Percentiles rank a stretch among this genome's conserved stretches.
Evolutionary conservation across 495 filamentous ascomycete genomes (phyloP).

Genomic region (Xylaria cubensis): DNA sequence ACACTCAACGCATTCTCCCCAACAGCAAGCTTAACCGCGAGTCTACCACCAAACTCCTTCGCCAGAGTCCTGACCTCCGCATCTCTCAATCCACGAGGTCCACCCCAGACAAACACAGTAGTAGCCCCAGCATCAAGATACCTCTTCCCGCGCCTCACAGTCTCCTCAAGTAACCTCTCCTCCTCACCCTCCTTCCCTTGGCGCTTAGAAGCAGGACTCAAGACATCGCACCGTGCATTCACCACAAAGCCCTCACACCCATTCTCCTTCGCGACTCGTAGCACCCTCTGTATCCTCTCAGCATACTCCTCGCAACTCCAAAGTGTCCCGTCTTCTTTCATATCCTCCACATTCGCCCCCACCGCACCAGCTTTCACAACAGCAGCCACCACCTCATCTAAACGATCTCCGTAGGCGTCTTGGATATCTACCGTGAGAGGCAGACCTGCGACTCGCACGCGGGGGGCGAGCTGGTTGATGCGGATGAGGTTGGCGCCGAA

Average conservation of each 20-base stretch:
- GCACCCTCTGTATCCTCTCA: background rate
- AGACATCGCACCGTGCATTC: background rate
- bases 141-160: constrained; percentile 48
- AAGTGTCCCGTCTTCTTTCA: background rate
- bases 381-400: constrained; percentile 35
- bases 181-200: background rate
- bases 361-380: constrained; percentile 4
- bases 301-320: background rate
- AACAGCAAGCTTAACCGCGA: constrained; percentile 48
- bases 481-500: constrained; percentile 41
- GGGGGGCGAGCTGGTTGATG: constrained; percentile 30
- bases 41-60: constrained; percentile 33
- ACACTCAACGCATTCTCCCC: constrained; percentile 34
- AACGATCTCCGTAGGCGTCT: constrained; percentile 50
- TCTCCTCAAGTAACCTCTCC: constrained; percentile 41
- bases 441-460: constrained; percentile 27
- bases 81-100: constrained; percentile 41
- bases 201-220: background rate
- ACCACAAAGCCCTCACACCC: background rate
- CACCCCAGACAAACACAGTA: constrained; percentile 60
- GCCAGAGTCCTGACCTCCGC: constrained; percentile 30
- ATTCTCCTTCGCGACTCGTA: background rate
- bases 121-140: constrained; percentile 52
- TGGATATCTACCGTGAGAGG: constrained; percentile 55
- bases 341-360: constrained; percentile 16